Conservation (phyloP, 179 eudicot genomes). For the Nepenthes alata region DNA sequence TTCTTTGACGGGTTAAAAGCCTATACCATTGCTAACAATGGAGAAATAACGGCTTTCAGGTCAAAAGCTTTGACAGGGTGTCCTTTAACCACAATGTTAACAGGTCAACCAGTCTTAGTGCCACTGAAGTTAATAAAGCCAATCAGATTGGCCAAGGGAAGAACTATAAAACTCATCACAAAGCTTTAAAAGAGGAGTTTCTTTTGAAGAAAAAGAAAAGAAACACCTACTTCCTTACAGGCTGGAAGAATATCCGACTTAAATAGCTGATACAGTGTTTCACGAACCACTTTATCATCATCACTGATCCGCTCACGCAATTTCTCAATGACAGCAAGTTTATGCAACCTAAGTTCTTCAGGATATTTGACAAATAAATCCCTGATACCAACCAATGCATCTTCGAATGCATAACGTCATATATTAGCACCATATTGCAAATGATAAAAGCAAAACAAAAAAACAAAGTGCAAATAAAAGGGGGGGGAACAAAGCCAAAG, state of each 20-base stretch:
- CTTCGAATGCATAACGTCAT: slow-evolving; percentile 24
- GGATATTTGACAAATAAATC: slow-evolving; percentile 64
- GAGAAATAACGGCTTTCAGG: too few species aligned
- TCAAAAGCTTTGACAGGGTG: too few species aligned
- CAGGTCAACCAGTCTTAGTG: too few species aligned
- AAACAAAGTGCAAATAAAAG: neutral
- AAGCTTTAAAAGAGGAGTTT: neutral
- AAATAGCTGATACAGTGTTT: slow-evolving; percentile 69
- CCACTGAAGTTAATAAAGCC: too few species aligned
- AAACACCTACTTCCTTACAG: slow-evolving; percentile 48
- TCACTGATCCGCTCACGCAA: slow-evolving; percentile 90
- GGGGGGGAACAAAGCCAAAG: too few species aligned
- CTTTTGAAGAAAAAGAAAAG: neutral
- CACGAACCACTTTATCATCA: slow-evolving; percentile 79
- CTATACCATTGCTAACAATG: too few species aligned
- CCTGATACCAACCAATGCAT: slow-evolving; percentile 70
- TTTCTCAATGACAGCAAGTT: slow-evolving; percentile 72
- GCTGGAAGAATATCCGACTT: slow-evolving; percentile 71
- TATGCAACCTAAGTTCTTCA: slow-evolving; percentile 62
- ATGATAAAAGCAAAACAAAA: slow-evolving; percentile 1
- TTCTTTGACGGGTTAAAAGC: too few species aligned
- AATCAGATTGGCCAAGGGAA: too few species aligned
- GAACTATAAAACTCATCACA: too few species aligned
- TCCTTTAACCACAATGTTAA: too few species aligned
- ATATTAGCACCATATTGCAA: neutral